Percentiles rank a stretch among this genome's conserved stretches.
Conservation (phyloP, 1,284 basidiomycete genomes). For the Polyporus tsugae region DNA sequence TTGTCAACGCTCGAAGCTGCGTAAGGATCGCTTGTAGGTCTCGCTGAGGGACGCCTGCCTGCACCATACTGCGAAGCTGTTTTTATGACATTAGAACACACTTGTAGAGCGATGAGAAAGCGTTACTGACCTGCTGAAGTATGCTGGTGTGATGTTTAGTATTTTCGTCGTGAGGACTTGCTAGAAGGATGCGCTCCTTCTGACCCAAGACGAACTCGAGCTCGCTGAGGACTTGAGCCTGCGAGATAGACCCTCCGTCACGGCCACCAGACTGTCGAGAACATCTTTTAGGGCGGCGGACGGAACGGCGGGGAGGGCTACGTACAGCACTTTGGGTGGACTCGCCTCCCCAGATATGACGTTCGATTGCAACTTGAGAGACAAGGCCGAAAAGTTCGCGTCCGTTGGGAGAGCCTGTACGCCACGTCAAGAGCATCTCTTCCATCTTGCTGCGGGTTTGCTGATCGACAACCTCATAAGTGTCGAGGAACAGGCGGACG, state of each 20-base stretch:
- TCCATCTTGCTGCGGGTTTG: slow-evolving; percentile 92
- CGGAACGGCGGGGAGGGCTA: slow-evolving; percentile 19
- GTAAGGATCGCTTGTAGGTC: slow-evolving; percentile 83
- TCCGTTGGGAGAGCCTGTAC: slow-evolving; percentile 81
- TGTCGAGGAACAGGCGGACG: slow-evolving; percentile 81
- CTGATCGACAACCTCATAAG: slow-evolving; percentile 87
- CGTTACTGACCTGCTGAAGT: slow-evolving; percentile 71
- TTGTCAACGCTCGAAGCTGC: slow-evolving; percentile 76
- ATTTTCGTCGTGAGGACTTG: slow-evolving; percentile 71
- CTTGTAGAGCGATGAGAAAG: slow-evolving; percentile 2
- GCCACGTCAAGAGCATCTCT: slow-evolving; percentile 94
- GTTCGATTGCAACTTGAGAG: slow-evolving; percentile 79
- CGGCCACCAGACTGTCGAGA: slow-evolving; percentile 32
- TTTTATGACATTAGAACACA: slow-evolving; percentile 25
- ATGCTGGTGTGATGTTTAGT: slow-evolving; percentile 74
- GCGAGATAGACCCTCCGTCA: slow-evolving; percentile 55
- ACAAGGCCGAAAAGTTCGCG: slow-evolving; percentile 84
- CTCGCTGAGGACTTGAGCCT: slow-evolving; percentile 81
- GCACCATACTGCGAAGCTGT: slow-evolving; percentile 80
- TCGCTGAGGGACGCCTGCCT: slow-evolving; percentile 80
- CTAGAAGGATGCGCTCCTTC: slow-evolving; percentile 72
- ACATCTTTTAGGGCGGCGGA: slow-evolving; percentile 24
- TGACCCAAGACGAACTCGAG: slow-evolving; percentile 80
- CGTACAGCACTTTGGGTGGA: slow-evolving; percentile 40
- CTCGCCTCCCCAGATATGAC: slow-evolving; percentile 76